Evolutionary conservation across 1,284 basidiomycete genomes (phyloP), one percentile per base, ranked within the genome.

Genomic region (Pseudozyma flocculosa): DNA sequence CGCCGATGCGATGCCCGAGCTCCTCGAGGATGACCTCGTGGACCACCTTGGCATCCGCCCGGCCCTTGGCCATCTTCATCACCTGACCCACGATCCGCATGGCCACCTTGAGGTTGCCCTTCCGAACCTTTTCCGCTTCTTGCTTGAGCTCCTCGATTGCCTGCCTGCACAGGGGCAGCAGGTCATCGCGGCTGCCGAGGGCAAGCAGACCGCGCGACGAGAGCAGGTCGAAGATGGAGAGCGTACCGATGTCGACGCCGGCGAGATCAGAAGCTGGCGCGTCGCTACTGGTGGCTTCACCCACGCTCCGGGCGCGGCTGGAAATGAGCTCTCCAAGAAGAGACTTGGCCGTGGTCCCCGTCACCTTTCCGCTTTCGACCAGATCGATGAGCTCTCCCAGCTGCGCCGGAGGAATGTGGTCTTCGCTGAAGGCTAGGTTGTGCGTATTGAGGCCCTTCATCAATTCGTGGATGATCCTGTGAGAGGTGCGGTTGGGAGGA

Each of bases 31-130:
- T 61, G 18, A 52, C 49, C 46, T 54, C 43, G 30, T 65, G 62
- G 0, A 65, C 62, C 14, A 65, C 36, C 40, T 52, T 65, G n/a
- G 83, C 82, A 70, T 95, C 87, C 19, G 87, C 90, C 30, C 85
- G 82, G 4, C 93, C 93, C 54, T 85, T 82, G 54, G 87, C 89
- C 47, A 84, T 78, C 78, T 87, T 89, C 91, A 97, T 96, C 21
- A 94, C 89, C 74, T 85, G 83, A 0, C 94, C 94, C 8, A 97
- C 84, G 30, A 98, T 83, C 58, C 88, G 87, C 81, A 91, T 91
- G 38, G 96, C 74, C 1, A 93, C 92, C 60, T 89, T 91, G 26
- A 81, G 79, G 54, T 90, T 88, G 0, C 94, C 92, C 36, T 82
- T 81, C 17, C 84, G 83, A 19, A 90, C 84, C 19, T 85, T 86